Percentiles rank a stretch among this genome's conserved stretches.
Conservation (phyloP, 805 yeast species). For the Scheffersomyces stipitis region DNA sequence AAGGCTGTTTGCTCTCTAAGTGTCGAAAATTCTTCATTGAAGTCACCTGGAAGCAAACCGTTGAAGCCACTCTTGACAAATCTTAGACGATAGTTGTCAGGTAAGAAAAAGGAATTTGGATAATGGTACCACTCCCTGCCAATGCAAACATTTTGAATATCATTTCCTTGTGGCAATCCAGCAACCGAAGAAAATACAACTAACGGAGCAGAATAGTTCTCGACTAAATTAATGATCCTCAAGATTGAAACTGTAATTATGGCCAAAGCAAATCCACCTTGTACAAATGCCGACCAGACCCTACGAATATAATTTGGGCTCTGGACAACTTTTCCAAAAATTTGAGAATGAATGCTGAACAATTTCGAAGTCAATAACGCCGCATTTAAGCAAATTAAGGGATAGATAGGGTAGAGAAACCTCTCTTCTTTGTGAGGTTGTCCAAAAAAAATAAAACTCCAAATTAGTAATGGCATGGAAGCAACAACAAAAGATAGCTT, state of each 20-base stretch:
- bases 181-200: slow-evolving; percentile 10
- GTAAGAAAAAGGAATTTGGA: slow-evolving; percentile 84
- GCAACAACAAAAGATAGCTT: slow-evolving; percentile 11
- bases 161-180: slow-evolving; percentile 2
- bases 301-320: slow-evolving; percentile 1
- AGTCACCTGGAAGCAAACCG: slow-evolving; percentile 89
- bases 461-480: slow-evolving; percentile 53
- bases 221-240: slow-evolving; percentile 59
- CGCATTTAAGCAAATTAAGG: slow-evolving; percentile 63
- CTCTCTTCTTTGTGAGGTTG: slow-evolving; percentile 96
- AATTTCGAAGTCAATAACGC: slow-evolving; percentile 42
- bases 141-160: slow-evolving; percentile 61
- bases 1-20: slow-evolving; percentile 37
- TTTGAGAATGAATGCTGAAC: slow-evolving; percentile 7
- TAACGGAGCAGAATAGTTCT: slow-evolving; percentile 75
- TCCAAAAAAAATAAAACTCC: slow-evolving; percentile 63
- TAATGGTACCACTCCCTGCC: slow-evolving; percentile 95
- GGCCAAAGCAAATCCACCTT: slow-evolving; percentile 28
- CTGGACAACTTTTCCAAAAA: slow-evolving; percentile 4
- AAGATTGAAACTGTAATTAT: slow-evolving; percentile 32
- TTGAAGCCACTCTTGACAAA: slow-evolving; percentile 78
- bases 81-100: slow-evolving; percentile 57
- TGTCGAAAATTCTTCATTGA: slow-evolving; percentile 43
- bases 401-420: slow-evolving; percentile 83
- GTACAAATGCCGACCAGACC: slow-evolving; percentile 7